Evolutionary conservation across 192 early-diverging fungal species (phyloP).

Genomic region (Haplosporangium gracile): DNA sequence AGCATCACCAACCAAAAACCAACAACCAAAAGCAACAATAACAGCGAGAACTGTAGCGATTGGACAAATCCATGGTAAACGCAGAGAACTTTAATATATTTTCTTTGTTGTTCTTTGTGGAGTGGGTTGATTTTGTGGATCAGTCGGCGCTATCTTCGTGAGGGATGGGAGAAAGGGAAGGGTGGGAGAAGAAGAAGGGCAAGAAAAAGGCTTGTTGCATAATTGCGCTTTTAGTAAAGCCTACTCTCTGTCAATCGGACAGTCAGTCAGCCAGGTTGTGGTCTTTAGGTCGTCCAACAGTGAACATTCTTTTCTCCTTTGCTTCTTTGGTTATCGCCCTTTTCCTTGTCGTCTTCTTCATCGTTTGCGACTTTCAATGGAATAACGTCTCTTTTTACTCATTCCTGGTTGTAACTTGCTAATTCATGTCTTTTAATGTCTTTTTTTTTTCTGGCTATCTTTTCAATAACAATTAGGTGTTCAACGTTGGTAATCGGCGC

Average conservation of each 20-base stretch:
- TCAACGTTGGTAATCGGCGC: constrained; percentile 97
- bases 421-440: neutral
- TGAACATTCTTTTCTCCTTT: neutral
- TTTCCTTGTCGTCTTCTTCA: neutral
- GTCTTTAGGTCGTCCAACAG: neutral
- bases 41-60: neutral
- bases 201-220: neutral
- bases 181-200: neutral
- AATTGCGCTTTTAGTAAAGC: neutral
- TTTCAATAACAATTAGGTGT: constrained; percentile 72
- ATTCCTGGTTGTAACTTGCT: neutral
- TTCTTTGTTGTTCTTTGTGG: neutral
- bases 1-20: neutral
- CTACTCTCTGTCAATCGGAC: too few species aligned
- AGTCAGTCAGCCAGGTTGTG: neutral
- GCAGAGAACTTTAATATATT: constrained; percentile 37
- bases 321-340: too few species aligned
- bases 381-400: neutral
- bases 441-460: constrained; percentile 3
- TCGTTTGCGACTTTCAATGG: neutral
- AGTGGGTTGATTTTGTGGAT: constrained; percentile 1
- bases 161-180: too few species aligned
- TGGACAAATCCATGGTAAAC: neutral
- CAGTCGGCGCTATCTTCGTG: neutral
- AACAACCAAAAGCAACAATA: neutral